A percentile compares a stretch with the other conserved stretches of the same genome.
Evolutionary conservation across 495 filamentous ascomycete genomes (phyloP).

Genomic region (Penicillium longicatenatum): DNA sequence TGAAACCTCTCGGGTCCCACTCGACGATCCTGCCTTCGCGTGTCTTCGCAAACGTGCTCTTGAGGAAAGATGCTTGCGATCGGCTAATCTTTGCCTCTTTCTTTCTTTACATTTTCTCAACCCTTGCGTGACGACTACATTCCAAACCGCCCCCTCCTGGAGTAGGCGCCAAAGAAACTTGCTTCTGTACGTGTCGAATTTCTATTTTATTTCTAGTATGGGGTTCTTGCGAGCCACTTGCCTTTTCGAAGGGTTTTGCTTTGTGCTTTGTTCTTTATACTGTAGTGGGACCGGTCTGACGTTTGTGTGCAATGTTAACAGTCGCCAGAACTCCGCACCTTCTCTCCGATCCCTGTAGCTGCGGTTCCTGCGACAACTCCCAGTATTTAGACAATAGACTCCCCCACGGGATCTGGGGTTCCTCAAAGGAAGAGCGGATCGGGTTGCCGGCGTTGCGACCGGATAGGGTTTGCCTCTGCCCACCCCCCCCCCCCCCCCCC

Average conservation of each 20-base stretch:
- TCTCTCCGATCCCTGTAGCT: constrained; percentile 25
- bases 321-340: constrained; percentile 25
- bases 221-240: too few relatives aligned
- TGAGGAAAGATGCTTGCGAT: constrained; percentile 25
- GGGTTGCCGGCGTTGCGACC: constrained; percentile 28
- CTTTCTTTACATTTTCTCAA: constrained; percentile 19
- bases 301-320: constrained; percentile 27
- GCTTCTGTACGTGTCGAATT: constrained; percentile 22
- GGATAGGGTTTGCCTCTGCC: constrained; percentile 23
- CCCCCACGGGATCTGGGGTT: constrained; percentile 19
- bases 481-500: constrained; percentile 8
- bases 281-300: constrained; percentile 7
- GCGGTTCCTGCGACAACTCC: constrained; percentile 17
- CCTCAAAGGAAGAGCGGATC: constrained; percentile 21
- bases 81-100: constrained; percentile 28
- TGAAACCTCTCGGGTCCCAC: constrained; percentile 21
- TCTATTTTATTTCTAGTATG: constrained; percentile 2
- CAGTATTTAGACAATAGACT: constrained; percentile 19
- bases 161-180: constrained; percentile 5
- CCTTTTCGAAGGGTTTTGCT: neutral
- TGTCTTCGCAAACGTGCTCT: constrained; percentile 16
- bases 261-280: constrained; percentile 2
- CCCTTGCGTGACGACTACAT: constrained; percentile 22
- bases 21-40: constrained; percentile 19
- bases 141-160: constrained; percentile 9